Percentiles rank a stretch among this genome's conserved stretches.
These are phyloP conservation scores for Tricholoma furcatifolium DNA, from an alignment of 768 basidiomycete genomes.

Conservation along the genomic window DNA sequence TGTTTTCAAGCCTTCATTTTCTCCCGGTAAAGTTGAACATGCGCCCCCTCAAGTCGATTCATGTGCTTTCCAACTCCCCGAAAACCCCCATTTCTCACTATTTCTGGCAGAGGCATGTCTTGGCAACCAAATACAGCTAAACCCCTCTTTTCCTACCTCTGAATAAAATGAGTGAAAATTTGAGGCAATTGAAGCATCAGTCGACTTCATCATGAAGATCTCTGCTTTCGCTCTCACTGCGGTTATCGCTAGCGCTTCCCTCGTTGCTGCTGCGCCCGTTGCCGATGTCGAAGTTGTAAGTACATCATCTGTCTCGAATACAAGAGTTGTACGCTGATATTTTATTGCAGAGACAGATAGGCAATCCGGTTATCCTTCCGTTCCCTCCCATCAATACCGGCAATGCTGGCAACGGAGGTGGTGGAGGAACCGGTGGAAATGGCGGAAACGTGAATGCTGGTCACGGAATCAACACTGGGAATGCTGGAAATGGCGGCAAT, in stretches of 20 bases:
- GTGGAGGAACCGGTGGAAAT: not conserved
- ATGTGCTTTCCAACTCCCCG: not conserved
- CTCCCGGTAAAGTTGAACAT: not conserved
- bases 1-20: not conserved
- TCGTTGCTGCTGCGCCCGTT: conserved; percentile 1
- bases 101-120: not conserved
- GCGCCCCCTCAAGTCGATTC: not conserved
- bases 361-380: no score
- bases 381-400: not conserved
- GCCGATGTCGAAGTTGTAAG: conserved; percentile 6
- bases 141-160: conserved; percentile 1
- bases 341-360: not conserved
- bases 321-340: not conserved
- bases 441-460: not conserved
- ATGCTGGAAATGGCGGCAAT: not conserved
- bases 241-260: conserved; percentile 4
- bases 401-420: not conserved
- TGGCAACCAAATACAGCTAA: not conserved
- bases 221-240: not conserved
- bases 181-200: no score
- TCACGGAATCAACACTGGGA: no score
- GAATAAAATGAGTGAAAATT: not conserved
- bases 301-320: not conserved
- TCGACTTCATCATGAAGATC: not conserved
- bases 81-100: not conserved